Evolutionary conservation across 75 land plant genomes (phyloP).

Genomic region (Sequoiadendron giganteum): DNA sequence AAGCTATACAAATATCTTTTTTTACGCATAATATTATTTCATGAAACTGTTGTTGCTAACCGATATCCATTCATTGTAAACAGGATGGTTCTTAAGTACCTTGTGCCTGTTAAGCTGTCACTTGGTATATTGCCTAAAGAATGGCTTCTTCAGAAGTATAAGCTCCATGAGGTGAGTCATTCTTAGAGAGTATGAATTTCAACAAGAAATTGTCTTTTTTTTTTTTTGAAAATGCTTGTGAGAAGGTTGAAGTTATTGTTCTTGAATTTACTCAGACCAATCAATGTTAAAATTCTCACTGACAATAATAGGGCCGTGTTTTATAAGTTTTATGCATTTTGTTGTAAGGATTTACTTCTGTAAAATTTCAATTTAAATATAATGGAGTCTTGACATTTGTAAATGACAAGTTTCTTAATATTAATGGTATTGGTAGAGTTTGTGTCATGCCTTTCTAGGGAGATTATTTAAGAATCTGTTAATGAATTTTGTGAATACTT

Average conservation of each 20-base stretch:
- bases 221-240: neutral
- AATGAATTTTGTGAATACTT: neutral
- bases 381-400: neutral
- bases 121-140: constrained; percentile 80
- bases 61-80: neutral
- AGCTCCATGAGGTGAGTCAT: constrained; percentile 68
- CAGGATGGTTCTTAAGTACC: constrained; percentile 97
- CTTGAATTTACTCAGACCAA: neutral
- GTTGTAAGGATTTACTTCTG: neutral
- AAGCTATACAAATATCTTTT: neutral
- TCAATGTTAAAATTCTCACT: neutral
- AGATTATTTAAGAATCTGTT: neutral
- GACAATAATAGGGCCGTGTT: neutral
- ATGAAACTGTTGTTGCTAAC: neutral
- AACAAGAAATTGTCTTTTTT: neutral
- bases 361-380: neutral
- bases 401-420: neutral
- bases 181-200: neutral
- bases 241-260: neutral
- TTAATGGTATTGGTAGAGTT: neutral
- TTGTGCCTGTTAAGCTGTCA: constrained; percentile 97
- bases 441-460: neutral
- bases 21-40: neutral
- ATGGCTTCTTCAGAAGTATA: constrained; percentile 65
- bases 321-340: neutral